Conservation (phyloP, 106 monocot genomes). For the Chionographis japonica region DNA sequence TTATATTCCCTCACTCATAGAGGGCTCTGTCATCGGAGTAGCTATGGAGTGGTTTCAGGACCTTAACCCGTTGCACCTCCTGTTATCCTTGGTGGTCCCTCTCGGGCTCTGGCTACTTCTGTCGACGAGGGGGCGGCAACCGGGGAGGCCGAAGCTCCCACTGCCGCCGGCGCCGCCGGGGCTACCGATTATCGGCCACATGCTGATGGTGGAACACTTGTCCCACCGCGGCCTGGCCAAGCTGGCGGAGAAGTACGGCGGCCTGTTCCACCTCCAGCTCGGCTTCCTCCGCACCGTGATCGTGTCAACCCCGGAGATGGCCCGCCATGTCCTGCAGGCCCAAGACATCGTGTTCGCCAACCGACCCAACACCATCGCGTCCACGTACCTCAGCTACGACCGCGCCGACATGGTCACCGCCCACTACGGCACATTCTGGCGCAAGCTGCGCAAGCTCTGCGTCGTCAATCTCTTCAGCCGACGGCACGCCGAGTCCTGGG, state of each 20-base stretch:
- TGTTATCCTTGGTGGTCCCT: conserved; percentile 13
- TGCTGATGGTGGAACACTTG: conserved; percentile 79
- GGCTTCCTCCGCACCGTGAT: conserved; percentile 59
- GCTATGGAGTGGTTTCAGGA: neutral
- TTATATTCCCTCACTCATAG: too few species aligned
- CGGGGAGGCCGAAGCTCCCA: conserved; percentile 20
- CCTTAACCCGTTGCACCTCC: neutral
- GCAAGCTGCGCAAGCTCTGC: conserved; percentile 93
- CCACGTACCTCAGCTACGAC: conserved; percentile 81
- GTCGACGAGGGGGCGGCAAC: neutral
- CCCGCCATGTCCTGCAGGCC: conserved; percentile 71
- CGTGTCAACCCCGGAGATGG: conserved; percentile 77
- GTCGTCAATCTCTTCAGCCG: conserved; percentile 93
- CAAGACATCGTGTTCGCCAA: conserved; percentile 80
- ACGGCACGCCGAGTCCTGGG: conserved; percentile 78
- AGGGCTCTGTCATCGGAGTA: neutral
- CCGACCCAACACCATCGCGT: conserved; percentile 71
- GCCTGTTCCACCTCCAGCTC: conserved; percentile 69
- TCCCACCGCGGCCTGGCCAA: conserved; percentile 88
- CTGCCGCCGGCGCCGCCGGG: conserved; percentile 65
- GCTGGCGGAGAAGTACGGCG: conserved; percentile 57
- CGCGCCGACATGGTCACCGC: conserved; percentile 96
- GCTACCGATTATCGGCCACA: conserved; percentile 79
- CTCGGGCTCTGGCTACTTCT: conserved; percentile 15
- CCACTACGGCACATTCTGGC: conserved; percentile 96